Evolutionary conservation across 1,139 yeast species (phyloP).

Genomic region (Geotrichum histeridarum): DNA sequence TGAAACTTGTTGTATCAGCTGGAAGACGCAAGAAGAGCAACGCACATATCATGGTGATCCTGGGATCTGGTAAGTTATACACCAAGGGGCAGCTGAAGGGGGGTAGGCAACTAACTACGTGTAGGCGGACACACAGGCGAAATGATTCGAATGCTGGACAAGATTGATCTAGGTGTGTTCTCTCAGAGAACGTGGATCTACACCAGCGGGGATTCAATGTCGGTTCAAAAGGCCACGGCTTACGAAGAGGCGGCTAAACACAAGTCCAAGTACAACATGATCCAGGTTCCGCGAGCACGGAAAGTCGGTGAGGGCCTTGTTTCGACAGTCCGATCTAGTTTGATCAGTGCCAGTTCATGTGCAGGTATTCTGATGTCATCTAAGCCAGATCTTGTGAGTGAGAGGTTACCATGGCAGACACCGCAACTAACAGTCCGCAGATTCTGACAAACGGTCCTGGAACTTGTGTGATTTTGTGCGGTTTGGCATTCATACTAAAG

Average conservation of each 20-base stretch:
- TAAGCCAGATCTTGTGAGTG: conserved; percentile 30
- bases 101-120: not conserved
- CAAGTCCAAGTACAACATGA: conserved; percentile 16
- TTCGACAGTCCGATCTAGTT: conserved; percentile 52
- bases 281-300: conserved; percentile 66
- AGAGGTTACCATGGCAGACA: conserved; percentile 18
- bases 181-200: conserved; percentile 34
- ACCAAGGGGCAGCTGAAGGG: not conserved
- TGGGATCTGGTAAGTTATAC: conserved; percentile 24
- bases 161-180: conserved; percentile 36
- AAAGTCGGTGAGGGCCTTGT: conserved; percentile 60
- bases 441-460: conserved; percentile 91
- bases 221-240: conserved; percentile 47
- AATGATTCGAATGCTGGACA: conserved; percentile 63
- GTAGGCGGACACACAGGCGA: conserved; percentile 94
- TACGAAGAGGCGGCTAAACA: conserved; percentile 36
- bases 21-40: not conserved
- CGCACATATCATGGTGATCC: conserved; percentile 27
- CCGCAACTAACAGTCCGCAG: conserved; percentile 42
- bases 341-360: conserved; percentile 31
- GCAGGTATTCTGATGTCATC: conserved; percentile 31
- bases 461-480: conserved; percentile 73
- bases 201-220: conserved; percentile 54
- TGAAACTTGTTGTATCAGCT: not conserved
- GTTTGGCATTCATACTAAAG: conserved; percentile 52